Evolutionary conservation across 208 protist genomes (phyloP).

Genomic region (Acanthamoeba royreba): DNA sequence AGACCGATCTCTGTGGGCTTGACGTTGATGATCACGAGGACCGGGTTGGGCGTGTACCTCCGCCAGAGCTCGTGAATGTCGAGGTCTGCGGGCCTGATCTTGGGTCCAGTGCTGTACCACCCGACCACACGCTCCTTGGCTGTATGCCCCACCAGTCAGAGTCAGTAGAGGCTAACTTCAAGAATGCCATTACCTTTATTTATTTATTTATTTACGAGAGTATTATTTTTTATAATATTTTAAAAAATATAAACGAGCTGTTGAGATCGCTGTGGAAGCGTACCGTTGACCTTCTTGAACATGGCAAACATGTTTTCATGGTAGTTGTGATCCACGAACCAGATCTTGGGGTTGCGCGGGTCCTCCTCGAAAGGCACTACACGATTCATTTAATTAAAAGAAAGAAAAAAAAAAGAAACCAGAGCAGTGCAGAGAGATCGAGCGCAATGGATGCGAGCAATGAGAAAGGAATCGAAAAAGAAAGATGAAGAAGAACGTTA

Average conservation of each 20-base stretch:
- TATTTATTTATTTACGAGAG: neutral
- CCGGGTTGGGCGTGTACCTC: conserved; percentile 87
- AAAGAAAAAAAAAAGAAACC: too few species aligned
- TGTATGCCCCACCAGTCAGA: conserved; percentile 30
- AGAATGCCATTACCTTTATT: too few species aligned
- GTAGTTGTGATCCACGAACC: conserved; percentile 97
- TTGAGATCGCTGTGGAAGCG: neutral
- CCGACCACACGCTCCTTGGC: conserved; percentile 97
- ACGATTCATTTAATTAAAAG: too few species aligned
- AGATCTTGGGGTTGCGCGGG: conserved; percentile 92
- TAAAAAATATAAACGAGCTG: neutral
- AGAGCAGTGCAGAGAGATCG: neutral
- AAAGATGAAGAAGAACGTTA: conserved; percentile 1
- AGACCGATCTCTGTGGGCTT: conserved; percentile 82
- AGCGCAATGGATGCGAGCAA: neutral
- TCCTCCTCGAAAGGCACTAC: conserved; percentile 99
- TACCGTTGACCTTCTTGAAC: conserved; percentile 97
- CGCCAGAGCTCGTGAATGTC: conserved; percentile 95
- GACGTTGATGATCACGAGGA: conserved; percentile 89
- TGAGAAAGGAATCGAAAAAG: neutral
- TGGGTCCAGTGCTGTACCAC: conserved; percentile 99
- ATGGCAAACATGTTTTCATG: conserved; percentile 97
- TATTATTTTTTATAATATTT: neutral
- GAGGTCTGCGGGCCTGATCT: conserved; percentile 93
- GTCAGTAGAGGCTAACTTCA: neutral